These are phyloP conservation scores for Euclidium syriacum DNA, from an alignment of 345 rosid genomes.

Conservation along the genomic window DNA sequence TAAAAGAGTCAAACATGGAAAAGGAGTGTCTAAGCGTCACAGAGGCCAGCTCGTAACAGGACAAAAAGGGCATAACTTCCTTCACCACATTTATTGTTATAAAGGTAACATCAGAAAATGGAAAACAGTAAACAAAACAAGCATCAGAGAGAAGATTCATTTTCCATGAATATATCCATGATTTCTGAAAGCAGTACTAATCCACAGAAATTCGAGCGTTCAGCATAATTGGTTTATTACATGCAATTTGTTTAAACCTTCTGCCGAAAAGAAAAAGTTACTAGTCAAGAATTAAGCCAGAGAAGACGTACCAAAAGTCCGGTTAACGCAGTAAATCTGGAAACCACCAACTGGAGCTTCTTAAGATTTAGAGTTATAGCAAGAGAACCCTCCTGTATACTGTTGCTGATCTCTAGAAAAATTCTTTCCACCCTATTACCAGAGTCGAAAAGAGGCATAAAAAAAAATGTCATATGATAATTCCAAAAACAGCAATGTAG, in stretches of 20 bases:
- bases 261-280: background rate
- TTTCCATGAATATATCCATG: background rate
- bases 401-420: slow-evolving; percentile 74
- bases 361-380: slow-evolving; percentile 57
- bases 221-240: background rate
- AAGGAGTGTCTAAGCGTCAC: slow-evolving; percentile 2
- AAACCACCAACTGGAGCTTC: slow-evolving; percentile 75
- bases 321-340: slow-evolving; percentile 83
- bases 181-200: slow-evolving; percentile 1
- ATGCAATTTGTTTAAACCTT: slow-evolving; percentile 3
- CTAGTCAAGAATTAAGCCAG: slow-evolving; percentile 9
- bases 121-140: background rate
- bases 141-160: background rate
- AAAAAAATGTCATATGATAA: background rate
- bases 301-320: slow-evolving; percentile 77
- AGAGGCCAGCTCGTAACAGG: background rate
- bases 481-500: slow-evolving; percentile 11
- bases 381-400: slow-evolving; percentile 62
- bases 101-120: background rate
- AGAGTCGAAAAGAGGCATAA: slow-evolving; percentile 1
- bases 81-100: background rate
- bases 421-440: slow-evolving; percentile 85
- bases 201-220: background rate
- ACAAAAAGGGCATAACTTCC: background rate
- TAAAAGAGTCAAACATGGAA: background rate